Evolutionary conservation across 768 basidiomycete species (phyloP), one percentile per base, ranked within the genome.

Genomic region (Cystobasidium tubakii): DNA sequence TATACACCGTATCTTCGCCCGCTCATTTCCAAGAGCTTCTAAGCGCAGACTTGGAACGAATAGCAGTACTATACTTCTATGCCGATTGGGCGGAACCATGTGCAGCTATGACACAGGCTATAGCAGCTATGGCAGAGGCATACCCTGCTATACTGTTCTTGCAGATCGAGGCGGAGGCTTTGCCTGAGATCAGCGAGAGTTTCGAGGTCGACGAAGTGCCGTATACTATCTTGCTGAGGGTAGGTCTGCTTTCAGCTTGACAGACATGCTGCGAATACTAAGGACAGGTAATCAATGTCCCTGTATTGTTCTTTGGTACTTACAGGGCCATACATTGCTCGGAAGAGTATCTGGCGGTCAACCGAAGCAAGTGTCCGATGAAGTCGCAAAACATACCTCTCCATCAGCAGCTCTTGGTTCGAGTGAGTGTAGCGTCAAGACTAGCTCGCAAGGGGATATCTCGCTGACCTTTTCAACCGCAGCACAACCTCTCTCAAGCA

Each of bases 11-110:
- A 63, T 79, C 82, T 27, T 89, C 90, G 1, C 81, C 90, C 0
- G 82, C 85, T 0, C 86, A 91, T 63, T 92, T 98, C 82, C 87
- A 91, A 80, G 79, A 83, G 7, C 81, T 90, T 10, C 86, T 97
- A 60, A 88, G 87, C 0, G 79, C 81, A 25, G 94, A 98, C 82
- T 86, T 99, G 39, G 82, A 85, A 23, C 84, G 90, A 25, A 85
- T 95, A 27, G 93, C 93, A 2, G 84, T 95, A 43, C 87, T 96
- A 79, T 91, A 90, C 82, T 99, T 97, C 81, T 94, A 92, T 90
- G 91, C 94, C 53, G 87, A 81, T 90, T 84, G 92, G 91, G 96
- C 92, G 0, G 89, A 87, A 75, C 92, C 93, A 46, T 98, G 94
- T 84, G 85, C 75, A 33, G 12, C n/a, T 10, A 75, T 75, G 74